Conservation (phyloP, 2,329 filamentous ascomycete genomes). For the Cladosporium phlei region DNA sequence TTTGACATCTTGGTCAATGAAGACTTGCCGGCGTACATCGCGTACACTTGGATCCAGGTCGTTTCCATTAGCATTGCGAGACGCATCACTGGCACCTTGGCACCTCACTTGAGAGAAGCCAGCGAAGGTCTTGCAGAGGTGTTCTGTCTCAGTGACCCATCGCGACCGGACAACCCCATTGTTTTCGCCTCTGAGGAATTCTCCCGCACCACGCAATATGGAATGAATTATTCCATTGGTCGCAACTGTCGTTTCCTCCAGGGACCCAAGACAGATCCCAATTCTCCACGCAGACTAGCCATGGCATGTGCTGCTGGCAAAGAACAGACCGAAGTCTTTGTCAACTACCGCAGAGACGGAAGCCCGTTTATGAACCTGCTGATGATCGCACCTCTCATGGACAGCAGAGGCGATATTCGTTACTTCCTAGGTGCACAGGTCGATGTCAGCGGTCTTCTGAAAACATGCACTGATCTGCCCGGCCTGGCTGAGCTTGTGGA, state of each 20-base stretch:
- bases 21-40: constrained; percentile 68
- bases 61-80: constrained; percentile 66
- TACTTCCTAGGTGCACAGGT: constrained; percentile 71
- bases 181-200: constrained; percentile 76
- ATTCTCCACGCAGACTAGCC: constrained; percentile 58
- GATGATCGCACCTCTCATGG: constrained; percentile 67
- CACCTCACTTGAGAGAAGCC: constrained; percentile 60
- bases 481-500: constrained; percentile 45
- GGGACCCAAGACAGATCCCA: constrained; percentile 64
- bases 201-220: constrained; percentile 69
- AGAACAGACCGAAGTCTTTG: constrained; percentile 67
- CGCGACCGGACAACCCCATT: constrained; percentile 67
- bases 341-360: constrained; percentile 72
- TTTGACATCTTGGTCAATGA: constrained; percentile 62
- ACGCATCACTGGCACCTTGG: constrained; percentile 63
- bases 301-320: constrained; percentile 58
- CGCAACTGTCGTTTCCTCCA: constrained; percentile 76
- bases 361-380: constrained; percentile 73
- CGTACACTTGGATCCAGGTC: constrained; percentile 62
- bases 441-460: constrained; percentile 64
- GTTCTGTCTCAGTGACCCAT: constrained; percentile 72
- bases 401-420: constrained; percentile 60
- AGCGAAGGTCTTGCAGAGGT: constrained; percentile 72
- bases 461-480: constrained; percentile 61
- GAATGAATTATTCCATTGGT: constrained; percentile 66